A percentile compares a stretch with the other conserved stretches of the same genome.
Evolutionary conservation across 805 yeast species (phyloP).

Genomic region (Myxozyma neglecta): DNA sequence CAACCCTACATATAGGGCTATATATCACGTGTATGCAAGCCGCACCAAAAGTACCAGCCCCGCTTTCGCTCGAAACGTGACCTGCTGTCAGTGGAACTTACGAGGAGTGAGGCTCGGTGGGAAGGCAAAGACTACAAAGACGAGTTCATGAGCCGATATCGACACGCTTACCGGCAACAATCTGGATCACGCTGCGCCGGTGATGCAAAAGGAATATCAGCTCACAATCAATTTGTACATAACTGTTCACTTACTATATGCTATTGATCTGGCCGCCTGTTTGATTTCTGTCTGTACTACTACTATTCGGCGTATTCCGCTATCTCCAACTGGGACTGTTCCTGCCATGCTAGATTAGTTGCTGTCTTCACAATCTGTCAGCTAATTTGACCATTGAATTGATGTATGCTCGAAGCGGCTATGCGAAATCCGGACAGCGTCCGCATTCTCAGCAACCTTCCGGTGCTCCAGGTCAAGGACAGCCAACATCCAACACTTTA

Average conservation of each 20-base stretch:
- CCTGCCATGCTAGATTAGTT: not conserved
- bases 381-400: not conserved
- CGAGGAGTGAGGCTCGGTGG: too few relatives aligned
- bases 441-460: not conserved
- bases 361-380: not conserved
- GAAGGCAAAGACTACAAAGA: too few relatives aligned
- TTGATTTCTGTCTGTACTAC: too few relatives aligned
- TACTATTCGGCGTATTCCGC: too few relatives aligned
- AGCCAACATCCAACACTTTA: not conserved
- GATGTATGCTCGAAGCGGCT: constrained; percentile 17
- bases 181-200: too few relatives aligned
- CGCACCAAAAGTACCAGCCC: not conserved
- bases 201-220: too few relatives aligned
- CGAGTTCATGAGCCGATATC: too few relatives aligned
- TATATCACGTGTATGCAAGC: not conserved
- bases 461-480: not conserved
- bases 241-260: too few relatives aligned
- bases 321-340: too few relatives aligned
- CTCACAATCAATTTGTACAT: too few relatives aligned
- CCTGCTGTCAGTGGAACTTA: not conserved
- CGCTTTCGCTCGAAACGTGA: not conserved
- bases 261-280: too few relatives aligned
- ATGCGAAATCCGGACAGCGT: constrained; percentile 2
- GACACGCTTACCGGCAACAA: too few relatives aligned
- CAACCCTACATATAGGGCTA: not conserved